These are phyloP conservation scores for Coemansia sp. DNA, from an alignment of 192 early-diverging fungal genomes.

Conservation along the genomic window DNA sequence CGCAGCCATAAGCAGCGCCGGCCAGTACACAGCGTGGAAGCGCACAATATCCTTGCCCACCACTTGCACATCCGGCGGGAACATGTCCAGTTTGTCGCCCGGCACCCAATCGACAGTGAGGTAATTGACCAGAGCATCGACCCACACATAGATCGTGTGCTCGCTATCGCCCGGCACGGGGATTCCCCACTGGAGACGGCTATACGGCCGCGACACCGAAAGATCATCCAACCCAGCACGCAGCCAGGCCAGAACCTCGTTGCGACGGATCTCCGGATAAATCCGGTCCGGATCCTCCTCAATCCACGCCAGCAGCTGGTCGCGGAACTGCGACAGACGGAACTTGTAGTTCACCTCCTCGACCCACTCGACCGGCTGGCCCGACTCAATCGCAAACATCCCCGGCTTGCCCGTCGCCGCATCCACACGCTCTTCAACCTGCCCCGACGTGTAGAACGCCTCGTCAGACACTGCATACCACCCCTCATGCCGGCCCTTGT, in stretches of 20 bases:
- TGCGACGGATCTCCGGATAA: constrained; percentile 54
- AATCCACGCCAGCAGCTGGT: constrained; percentile 64
- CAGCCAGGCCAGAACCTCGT: constrained; percentile 64
- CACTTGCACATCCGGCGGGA: constrained; percentile 76
- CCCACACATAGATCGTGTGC: constrained; percentile 96
- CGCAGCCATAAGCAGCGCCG: constrained; percentile 89
- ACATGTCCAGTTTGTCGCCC: constrained; percentile 28
- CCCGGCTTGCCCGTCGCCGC: constrained; percentile 3
- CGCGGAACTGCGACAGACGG: constrained; percentile 58
- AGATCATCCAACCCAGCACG: constrained; percentile 61
- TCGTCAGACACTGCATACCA: constrained; percentile 98
- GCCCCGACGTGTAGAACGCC: constrained; percentile 72
- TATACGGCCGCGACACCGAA: constrained; percentile 76
- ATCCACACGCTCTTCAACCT: constrained; percentile 62
- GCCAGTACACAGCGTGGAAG: constrained; percentile 98
- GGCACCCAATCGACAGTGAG: constrained; percentile 81
- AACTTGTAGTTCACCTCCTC: constrained; percentile 95
- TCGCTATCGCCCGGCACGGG: constrained; percentile 78
- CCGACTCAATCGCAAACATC: constrained; percentile 67
- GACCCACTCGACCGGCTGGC: constrained; percentile 82
- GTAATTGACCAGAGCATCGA: constrained; percentile 94
- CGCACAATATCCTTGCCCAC: constrained; percentile 95
- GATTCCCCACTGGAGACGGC: constrained; percentile 84
- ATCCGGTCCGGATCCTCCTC: constrained; percentile 61
- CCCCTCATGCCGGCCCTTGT: constrained; percentile 85